Conservation (phyloP, 1,139 yeast species). For the Diutina sp. region DNA sequence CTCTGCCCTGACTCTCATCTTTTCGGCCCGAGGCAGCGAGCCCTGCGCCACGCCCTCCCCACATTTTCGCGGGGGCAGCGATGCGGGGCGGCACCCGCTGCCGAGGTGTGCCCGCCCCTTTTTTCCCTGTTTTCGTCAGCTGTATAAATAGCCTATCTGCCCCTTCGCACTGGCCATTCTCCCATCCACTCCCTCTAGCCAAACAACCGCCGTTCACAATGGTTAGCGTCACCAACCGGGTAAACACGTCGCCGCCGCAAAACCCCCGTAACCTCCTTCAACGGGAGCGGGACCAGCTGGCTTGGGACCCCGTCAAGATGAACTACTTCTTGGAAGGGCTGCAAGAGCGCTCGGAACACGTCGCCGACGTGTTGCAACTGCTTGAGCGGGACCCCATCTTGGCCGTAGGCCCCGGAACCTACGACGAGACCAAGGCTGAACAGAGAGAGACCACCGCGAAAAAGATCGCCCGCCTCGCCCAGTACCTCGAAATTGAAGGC, state of each 20-base stretch:
- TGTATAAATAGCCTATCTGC: too few relatives aligned
- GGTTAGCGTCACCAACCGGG: constrained; percentile 6
- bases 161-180: neutral
- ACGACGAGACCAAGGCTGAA: constrained; percentile 25
- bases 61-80: neutral
- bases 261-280: constrained; percentile 23
- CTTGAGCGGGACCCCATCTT: constrained; percentile 39
- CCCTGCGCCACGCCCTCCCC: neutral
- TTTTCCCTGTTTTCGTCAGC: neutral
- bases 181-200: neutral
- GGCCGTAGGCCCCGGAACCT: constrained; percentile 22
- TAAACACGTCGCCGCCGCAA: constrained; percentile 12
- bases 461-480: constrained; percentile 29
- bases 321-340: constrained; percentile 36
- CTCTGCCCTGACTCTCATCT: neutral
- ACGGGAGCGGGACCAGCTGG: constrained; percentile 19
- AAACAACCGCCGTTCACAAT: neutral
- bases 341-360: constrained; percentile 18
- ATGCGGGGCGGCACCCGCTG: neutral
- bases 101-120: neutral
- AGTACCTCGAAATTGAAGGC: constrained; percentile 31
- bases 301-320: constrained; percentile 30
- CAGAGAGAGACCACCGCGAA: constrained; percentile 32
- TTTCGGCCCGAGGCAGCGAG: neutral
- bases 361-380: constrained; percentile 24